Percentiles rank a stretch among this genome's conserved stretches.
Conservation (phyloP, 2,329 filamentous ascomycete species). For the Colletotrichum limetticola region DNA sequence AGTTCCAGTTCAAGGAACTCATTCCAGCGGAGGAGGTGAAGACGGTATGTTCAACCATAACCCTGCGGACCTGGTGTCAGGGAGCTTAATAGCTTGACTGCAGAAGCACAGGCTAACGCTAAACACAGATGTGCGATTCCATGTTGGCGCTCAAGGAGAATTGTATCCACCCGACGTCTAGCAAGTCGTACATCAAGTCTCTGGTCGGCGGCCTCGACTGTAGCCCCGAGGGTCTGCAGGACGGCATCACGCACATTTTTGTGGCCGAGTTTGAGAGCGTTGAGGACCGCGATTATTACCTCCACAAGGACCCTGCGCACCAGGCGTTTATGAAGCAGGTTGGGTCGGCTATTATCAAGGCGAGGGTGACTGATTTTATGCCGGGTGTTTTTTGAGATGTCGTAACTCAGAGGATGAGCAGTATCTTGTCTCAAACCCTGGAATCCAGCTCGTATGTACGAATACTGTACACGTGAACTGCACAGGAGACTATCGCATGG, state of each 20-base stretch:
- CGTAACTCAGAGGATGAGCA: not conserved
- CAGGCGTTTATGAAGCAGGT: constrained; percentile 66
- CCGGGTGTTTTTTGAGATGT: constrained; percentile 51
- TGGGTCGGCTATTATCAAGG: constrained; percentile 59
- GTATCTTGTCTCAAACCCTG: too few species aligned
- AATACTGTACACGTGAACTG: not conserved
- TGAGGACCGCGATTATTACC: constrained; percentile 76
- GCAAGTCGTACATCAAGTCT: constrained; percentile 69
- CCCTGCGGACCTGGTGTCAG: too few species aligned
- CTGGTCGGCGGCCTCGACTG: constrained; percentile 70
- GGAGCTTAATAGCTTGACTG: not conserved
- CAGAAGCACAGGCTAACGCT: not conserved
- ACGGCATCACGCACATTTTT: constrained; percentile 75
- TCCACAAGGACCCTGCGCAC: constrained; percentile 73
- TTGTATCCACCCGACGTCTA: constrained; percentile 70
- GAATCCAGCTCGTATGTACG: too few species aligned
- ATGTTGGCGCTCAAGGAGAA: constrained; percentile 63
- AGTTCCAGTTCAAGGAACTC: constrained; percentile 72
- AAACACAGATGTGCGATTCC: constrained; percentile 42
- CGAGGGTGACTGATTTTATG: constrained; percentile 70
- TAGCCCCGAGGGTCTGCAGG: constrained; percentile 68
- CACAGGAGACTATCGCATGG: not conserved
- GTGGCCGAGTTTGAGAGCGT: constrained; percentile 72
- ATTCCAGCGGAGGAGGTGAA: constrained; percentile 60
- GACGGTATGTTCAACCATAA: constrained; percentile 57